phyloP scores from a whole-genome alignment of 2,329 filamentous ascomycete species.

The Fusarium guadeloupense region DNA sequence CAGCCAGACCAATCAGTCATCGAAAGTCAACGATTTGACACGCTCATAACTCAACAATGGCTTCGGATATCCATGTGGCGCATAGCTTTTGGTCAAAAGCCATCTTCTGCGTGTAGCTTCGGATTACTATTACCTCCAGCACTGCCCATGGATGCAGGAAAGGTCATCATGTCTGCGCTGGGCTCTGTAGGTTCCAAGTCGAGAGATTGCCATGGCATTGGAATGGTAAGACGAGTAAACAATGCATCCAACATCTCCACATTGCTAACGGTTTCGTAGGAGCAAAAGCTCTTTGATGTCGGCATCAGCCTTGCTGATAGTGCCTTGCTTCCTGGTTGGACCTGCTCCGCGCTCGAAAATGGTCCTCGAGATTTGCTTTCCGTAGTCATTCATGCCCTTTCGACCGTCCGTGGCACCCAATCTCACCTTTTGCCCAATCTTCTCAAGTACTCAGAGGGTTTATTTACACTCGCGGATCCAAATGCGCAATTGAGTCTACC shows the following conservation, averaged over 20 bases:
- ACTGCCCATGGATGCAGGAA: slow-evolving; percentile 46
- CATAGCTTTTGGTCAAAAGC: slow-evolving; percentile 42
- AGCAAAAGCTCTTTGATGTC: slow-evolving; percentile 48
- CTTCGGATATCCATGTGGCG: slow-evolving; percentile 47
- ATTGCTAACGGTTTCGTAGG: slow-evolving; percentile 16
- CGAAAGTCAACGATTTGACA: slow-evolving; percentile 48
- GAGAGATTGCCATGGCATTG: slow-evolving; percentile 47
- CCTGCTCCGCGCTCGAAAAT: slow-evolving; percentile 37
- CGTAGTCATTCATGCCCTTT: slow-evolving; percentile 41
- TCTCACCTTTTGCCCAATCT: slow-evolving; percentile 44
- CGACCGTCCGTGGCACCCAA: slow-evolving; percentile 39
- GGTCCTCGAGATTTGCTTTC: slow-evolving; percentile 44
- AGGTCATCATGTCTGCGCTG: slow-evolving; percentile 42
- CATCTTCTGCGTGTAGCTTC: slow-evolving; percentile 30
- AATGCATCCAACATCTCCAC: accelerated
- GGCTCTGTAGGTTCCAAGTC: slow-evolving; percentile 39
- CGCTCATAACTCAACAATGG: slow-evolving; percentile 48
- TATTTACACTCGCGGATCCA: slow-evolving; percentile 24
- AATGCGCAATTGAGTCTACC: slow-evolving; percentile 15
- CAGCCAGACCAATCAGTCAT: slow-evolving; percentile 43
- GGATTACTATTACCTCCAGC: slow-evolving; percentile 29
- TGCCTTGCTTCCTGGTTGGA: slow-evolving; percentile 30
- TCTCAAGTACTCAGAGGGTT: slow-evolving; percentile 36
- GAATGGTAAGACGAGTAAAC: slow-evolving; percentile 31
- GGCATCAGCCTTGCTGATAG: slow-evolving; percentile 45